Evolutionary conservation across 495 filamentous ascomycete species (phyloP).

Genomic region (Wilcoxina mikolae): DNA sequence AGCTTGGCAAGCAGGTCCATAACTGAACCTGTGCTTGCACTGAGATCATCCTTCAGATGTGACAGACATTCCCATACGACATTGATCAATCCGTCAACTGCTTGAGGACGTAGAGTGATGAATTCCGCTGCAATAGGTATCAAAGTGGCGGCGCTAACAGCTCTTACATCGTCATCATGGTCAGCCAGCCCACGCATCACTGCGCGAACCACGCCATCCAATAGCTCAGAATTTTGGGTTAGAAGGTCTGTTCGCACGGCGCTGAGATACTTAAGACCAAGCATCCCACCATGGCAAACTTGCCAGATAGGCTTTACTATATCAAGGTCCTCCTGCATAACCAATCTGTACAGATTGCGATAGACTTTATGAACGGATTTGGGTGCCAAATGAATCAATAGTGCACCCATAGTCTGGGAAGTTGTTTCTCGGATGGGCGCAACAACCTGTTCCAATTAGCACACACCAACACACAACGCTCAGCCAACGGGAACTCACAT

Average conservation of each 20-base stretch:
- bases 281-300: conserved; percentile 95
- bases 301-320: conserved; percentile 67
- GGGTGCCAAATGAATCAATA: conserved; percentile 63
- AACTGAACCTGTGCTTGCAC: conserved; percentile 89
- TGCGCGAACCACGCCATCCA: conserved; percentile 80
- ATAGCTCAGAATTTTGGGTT: conserved; percentile 61
- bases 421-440: conserved; percentile 92
- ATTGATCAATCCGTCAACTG: conserved; percentile 66
- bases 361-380: conserved; percentile 68
- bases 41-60: conserved; percentile 86
- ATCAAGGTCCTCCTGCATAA: conserved; percentile 73
- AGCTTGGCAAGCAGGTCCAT: conserved; percentile 96
- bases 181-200: conserved; percentile 92
- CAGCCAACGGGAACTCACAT: conserved; percentile 35
- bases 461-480: too few species aligned
- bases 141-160: conserved; percentile 88
- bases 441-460: conserved; percentile 38
- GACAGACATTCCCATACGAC: conserved; percentile 97
- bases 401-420: conserved; percentile 83
- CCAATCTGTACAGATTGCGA: conserved; percentile 63
- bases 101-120: conserved; percentile 60
- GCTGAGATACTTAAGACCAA: conserved; percentile 83
- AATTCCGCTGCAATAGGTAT: conserved; percentile 93
- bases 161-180: conserved; percentile 85
- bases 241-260: conserved; percentile 86